These are phyloP conservation scores for Endocladia muricata DNA, from an alignment of 31 red algal genomes.

Conservation along the genomic window DNA sequence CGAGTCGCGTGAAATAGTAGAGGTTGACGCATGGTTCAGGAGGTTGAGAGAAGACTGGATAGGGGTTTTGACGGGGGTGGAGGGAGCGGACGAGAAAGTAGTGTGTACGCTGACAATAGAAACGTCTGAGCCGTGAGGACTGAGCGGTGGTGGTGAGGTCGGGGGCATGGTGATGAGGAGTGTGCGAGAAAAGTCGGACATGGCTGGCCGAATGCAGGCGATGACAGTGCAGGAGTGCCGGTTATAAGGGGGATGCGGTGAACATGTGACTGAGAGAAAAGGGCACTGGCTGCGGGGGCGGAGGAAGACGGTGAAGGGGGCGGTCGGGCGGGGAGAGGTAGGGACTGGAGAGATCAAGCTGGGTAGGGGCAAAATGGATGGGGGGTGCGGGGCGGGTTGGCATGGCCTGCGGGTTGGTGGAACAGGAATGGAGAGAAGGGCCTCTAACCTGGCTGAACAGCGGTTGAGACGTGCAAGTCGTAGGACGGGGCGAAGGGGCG, in stretches of 20 bases:
- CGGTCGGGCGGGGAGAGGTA: background rate
- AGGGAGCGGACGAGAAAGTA: background rate
- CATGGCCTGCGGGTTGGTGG: background rate
- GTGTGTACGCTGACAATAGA: constrained; percentile 14
- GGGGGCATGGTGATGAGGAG: no score
- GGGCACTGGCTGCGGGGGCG: background rate
- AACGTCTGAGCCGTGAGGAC: background rate
- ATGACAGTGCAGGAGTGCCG: no score
- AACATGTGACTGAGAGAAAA: no score
- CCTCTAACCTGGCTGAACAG: no score
- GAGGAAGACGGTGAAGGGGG: constrained; percentile 1
- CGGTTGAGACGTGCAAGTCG: background rate
- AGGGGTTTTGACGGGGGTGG: background rate
- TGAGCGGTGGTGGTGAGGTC: no score
- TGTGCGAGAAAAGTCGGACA: no score
- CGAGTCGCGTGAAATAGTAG: constrained; percentile 19
- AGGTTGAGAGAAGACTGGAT: background rate
- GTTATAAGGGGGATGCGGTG: no score
- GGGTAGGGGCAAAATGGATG: background rate
- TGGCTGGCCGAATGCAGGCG: no score
- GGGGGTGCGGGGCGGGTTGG: background rate
- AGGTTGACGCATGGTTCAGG: constrained; percentile 17
- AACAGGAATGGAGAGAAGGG: background rate
- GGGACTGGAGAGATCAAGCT: background rate
- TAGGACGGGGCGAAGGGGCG: background rate